Percentiles rank a stretch among this genome's conserved stretches.
Evolutionary conservation across 768 basidiomycete species (phyloP).

Genomic region (Lentinula sp.): DNA sequence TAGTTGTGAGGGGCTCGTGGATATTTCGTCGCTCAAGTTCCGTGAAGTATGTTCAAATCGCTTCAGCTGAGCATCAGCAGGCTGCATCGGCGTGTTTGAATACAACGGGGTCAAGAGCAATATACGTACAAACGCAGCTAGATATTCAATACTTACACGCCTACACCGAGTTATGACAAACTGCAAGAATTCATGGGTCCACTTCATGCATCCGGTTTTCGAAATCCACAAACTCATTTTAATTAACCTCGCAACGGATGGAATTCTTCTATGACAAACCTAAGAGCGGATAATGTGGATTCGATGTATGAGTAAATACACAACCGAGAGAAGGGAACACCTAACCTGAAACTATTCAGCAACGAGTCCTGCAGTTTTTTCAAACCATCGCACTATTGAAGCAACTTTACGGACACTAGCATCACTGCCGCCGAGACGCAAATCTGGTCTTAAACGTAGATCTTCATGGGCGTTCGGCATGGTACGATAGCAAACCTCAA

Average conservation of each 20-base stretch:
- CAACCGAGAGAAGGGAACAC: not conserved
- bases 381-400: constrained; percentile 64
- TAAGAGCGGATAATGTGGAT: not conserved
- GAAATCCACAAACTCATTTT: too few relatives aligned
- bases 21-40: not conserved
- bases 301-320: not conserved
- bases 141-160: not conserved
- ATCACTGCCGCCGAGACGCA: constrained; percentile 66
- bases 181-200: not conserved
- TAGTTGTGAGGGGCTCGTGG: not conserved
- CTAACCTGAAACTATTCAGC: not conserved
- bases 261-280: not conserved
- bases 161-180: not conserved
- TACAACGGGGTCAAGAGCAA: not conserved
- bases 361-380: constrained; percentile 59
- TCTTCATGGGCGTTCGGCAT: constrained; percentile 63
- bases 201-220: not conserved
- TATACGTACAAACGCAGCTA: not conserved
- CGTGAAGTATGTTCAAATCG: not conserved
- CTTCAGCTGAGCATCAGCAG: not conserved
- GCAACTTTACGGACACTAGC: constrained; percentile 63
- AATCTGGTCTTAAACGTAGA: constrained; percentile 58
- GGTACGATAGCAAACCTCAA: constrained; percentile 74
- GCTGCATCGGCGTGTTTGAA: not conserved
- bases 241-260: too few relatives aligned